Base-by-base conservation (phyloP, 2,329 filamentous ascomycete species). In the Penicillium palitans region DNA sequence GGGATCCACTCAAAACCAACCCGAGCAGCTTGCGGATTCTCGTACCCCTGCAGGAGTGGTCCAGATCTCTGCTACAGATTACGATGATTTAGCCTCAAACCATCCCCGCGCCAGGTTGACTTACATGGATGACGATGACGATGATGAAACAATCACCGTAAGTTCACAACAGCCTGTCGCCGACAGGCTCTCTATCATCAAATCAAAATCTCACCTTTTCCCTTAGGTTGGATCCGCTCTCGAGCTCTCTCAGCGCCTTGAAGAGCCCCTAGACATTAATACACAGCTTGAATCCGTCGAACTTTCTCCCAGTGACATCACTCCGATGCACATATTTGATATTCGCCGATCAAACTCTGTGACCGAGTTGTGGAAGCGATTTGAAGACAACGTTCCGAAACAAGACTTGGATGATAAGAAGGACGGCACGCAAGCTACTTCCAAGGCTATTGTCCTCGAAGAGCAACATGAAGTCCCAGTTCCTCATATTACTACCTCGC, bases 91-190 rank as follows among this genome's bases (percentile, higher is more conserved):
- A 48, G 70, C 78, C 37, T 66, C 66, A 19, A 71, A 64, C 48
- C 66, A 78, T 64, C 78, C 79, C 24, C 71, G 74, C 41, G 78
- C 77, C 13, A 72, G 68, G 35, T 62, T 81, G 45, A 76, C 69
- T 21, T 81, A 81, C 59, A 49, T 76, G 53, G 79, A 81, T 64
- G 75, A 79, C 12, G 79, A 80, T 59, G 78, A 80, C 60, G 79
- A 80, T 61, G 76, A 80, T 56, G 77, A 79, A 55, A 67, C 71
- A 33, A 78, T 81, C 55, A 80, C 76, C 7, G 79, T 79, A 65
- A 69, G 74, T 67, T 24, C 19, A 42, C 27, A 37, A 19, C 17
- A 6, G 4, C 3, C 10, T 35, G 6, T 25, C 21, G 25, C 4
- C 24, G 24, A 24, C 24, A 24, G 24, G 24, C 17, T 10, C 13